These are phyloP conservation scores for Immersiporthe knoxdaviesiana DNA, from an alignment of 2,329 filamentous ascomycete genomes.

Conservation along the genomic window DNA sequence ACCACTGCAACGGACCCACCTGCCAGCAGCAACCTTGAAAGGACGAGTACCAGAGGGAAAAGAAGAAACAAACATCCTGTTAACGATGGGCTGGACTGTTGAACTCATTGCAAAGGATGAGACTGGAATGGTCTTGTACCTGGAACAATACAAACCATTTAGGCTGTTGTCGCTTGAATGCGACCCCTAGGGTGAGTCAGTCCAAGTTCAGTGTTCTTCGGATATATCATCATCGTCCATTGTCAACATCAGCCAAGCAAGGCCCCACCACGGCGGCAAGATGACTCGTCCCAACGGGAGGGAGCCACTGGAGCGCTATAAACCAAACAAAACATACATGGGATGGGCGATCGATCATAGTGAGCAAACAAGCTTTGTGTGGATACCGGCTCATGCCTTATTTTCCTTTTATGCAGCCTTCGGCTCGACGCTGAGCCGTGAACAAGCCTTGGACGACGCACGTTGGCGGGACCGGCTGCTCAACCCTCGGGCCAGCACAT, in stretches of 20 bases:
- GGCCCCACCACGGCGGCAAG: neutral
- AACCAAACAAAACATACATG: constrained; percentile 1
- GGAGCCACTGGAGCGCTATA: too few relatives aligned
- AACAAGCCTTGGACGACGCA: constrained; percentile 40
- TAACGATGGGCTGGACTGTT: constrained; percentile 31
- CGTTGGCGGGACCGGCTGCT: constrained; percentile 42
- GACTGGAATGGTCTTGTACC: constrained; percentile 36
- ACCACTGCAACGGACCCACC: neutral
- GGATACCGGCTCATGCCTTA: constrained; percentile 29
- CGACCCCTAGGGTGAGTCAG: constrained; percentile 36
- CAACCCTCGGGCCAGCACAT: constrained; percentile 41
- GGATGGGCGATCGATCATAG: neutral
- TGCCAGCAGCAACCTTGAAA: neutral
- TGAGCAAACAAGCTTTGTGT: neutral
- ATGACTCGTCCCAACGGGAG: neutral
- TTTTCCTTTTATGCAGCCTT: constrained; percentile 37
- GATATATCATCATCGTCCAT: neutral
- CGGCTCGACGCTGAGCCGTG: constrained; percentile 43
- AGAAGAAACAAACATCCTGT: neutral
- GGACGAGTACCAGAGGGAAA: neutral
- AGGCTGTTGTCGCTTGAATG: constrained; percentile 35
- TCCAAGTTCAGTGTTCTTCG: neutral
- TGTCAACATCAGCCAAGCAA: constrained; percentile 25
- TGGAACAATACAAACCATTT: constrained; percentile 38
- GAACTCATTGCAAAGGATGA: constrained; percentile 33